Evolutionary conservation across 2,329 filamentous ascomycete genomes (phyloP), one percentile per base, ranked within the genome.

Genomic region (Plenodomus biglobosus): DNA sequence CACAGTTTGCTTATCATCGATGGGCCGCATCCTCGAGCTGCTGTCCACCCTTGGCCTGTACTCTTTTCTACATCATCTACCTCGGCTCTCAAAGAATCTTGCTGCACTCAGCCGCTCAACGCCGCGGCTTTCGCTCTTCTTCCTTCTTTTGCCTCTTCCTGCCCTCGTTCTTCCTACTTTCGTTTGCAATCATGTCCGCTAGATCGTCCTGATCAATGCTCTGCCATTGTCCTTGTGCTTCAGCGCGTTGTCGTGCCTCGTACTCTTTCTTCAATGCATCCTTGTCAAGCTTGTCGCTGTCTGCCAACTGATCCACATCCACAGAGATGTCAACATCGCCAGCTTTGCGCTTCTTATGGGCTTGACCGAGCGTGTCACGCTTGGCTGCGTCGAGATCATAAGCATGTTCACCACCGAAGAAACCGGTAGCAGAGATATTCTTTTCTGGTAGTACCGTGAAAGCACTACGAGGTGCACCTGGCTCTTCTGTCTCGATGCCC

Each of bases 301-400:
- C 80, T 56, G 84, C 84, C 51, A 99, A 73, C 32, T 87, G 81
- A 67, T 97, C 92, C 4, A 90, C 84, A 63, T 97, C 91, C 55
- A 99, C 84, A 19, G 91, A 90, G 21, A 97, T 87, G 60, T 99
- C 94, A 19, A 99, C 83, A 69, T 99, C 94, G 35, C 92, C 94
- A 3, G 88, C 92, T 81, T 96, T 96, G 32, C 77, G 66, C 84
- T 97, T 99, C 64, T 90, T 83, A 64, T 89, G 78, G 80, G 46
- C 91, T 84, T 95, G 90, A 10, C 92, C 94, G 3, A 99, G 82
- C 2, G 95, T 82, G 55, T 68, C 70, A 46, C 61, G 61, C 45
- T 56, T 71, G 24, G 76, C 78, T 55, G 76, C 84, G 53, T 80
- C 86, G 53, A 99, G 81, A 73, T 99, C 92, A 74, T 99, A 99